Percentiles rank a stretch among this genome's conserved stretches.
Conservation (phyloP, 257 asterid species). For the Petrea volubilis region DNA sequence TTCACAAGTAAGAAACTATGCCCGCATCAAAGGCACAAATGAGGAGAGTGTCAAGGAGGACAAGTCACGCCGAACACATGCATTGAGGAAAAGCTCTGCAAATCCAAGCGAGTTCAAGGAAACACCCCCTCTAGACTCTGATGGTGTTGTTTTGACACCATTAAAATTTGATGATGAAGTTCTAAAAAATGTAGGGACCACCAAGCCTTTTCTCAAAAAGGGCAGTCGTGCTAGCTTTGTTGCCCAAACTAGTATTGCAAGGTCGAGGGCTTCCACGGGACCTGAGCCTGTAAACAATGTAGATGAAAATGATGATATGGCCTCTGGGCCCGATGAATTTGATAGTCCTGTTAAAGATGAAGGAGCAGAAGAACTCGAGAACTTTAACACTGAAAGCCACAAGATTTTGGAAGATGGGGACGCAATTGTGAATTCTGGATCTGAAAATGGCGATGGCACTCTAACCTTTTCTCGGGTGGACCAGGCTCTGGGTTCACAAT, state of each 20-base stretch:
- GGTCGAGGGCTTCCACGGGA: constrained; percentile 41
- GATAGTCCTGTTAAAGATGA: constrained; percentile 44
- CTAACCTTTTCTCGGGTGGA: constrained; percentile 54
- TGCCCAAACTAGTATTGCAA: constrained; percentile 46
- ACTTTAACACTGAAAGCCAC: constrained; percentile 20
- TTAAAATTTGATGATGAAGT: constrained; percentile 51
- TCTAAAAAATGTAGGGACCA: constrained; percentile 44
- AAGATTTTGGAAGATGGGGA: constrained; percentile 27
- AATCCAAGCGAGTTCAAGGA: constrained; percentile 53
- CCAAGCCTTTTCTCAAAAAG: constrained; percentile 65
- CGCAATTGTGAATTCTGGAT: constrained; percentile 50
- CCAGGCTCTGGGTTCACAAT: constrained; percentile 57
- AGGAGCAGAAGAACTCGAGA: constrained; percentile 50
- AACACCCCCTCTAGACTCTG: constrained; percentile 44
- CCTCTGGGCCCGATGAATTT: constrained; percentile 48
- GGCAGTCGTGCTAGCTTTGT: constrained; percentile 54
- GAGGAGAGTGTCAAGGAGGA: constrained; percentile 79
- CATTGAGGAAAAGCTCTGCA: constrained; percentile 61
- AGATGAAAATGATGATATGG: constrained; percentile 48
- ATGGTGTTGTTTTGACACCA: constrained; percentile 54
- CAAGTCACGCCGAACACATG: constrained; percentile 57
- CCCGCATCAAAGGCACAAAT: constrained; percentile 58
- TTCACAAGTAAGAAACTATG: constrained; percentile 61
- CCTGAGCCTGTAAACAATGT: constrained; percentile 38
- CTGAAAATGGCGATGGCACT: constrained; percentile 61